Conservation (phyloP, 2,329 filamentous ascomycete genomes). For the Ophiostoma sp. region DNA sequence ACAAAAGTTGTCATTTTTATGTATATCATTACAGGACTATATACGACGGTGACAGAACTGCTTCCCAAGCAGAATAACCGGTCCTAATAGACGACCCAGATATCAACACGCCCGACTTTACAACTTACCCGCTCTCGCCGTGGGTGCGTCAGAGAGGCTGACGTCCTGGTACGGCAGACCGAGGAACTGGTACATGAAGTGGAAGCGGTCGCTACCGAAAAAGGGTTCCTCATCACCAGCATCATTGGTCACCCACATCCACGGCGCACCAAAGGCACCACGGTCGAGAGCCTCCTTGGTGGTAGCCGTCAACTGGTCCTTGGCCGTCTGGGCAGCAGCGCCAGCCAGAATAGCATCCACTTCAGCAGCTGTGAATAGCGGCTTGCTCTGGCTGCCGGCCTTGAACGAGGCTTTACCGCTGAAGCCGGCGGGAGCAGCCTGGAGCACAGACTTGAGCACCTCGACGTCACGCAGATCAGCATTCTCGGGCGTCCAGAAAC, state of each 20-base stretch:
- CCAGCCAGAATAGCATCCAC: constrained; percentile 57
- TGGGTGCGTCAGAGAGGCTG: constrained; percentile 5
- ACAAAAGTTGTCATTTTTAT: constrained; percentile 7
- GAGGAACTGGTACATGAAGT: constrained; percentile 68
- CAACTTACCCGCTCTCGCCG: neutral
- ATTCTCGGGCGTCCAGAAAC: constrained; percentile 63
- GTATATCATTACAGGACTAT: neutral
- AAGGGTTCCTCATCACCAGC: constrained; percentile 65
- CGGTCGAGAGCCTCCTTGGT: constrained; percentile 62
- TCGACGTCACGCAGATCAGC: constrained; percentile 60
- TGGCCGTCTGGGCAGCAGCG: constrained; percentile 47
- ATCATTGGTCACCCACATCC: constrained; percentile 66
- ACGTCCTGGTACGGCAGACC: constrained; percentile 61
- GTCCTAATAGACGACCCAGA: no score
- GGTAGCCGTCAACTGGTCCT: constrained; percentile 48
- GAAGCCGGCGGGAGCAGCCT: constrained; percentile 35
- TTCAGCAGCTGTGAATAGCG: constrained; percentile 53
- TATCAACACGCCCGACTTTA: neutral
- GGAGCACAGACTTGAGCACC: constrained; percentile 46
- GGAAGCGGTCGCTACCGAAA: constrained; percentile 74
- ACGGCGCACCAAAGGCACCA: constrained; percentile 76
- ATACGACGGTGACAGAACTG: neutral
- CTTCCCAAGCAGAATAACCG: neutral
- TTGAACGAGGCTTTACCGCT: neutral
- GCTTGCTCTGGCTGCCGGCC: neutral